Base-by-base conservation (phyloP, 2,329 filamentous ascomycete genomes). In the Corynespora cassiicola region DNA sequence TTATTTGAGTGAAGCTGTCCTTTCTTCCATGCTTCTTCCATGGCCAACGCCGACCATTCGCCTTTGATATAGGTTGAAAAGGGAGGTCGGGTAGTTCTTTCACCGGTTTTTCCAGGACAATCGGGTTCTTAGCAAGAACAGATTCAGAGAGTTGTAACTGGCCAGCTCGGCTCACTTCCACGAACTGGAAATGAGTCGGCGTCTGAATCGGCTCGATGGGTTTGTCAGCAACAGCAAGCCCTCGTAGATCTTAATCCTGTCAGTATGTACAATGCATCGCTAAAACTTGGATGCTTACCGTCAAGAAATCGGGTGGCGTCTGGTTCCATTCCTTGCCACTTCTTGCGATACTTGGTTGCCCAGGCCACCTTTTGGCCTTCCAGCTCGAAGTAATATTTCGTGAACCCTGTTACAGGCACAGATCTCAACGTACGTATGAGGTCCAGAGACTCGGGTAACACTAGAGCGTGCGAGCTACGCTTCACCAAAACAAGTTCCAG, bases 401-500 rank as follows among this genome's bases (percentile, higher is more conserved):
- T 50, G n/a, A 38, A 49, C 2, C 53, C 54, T 4, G 41, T 39
- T 1, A 61, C 57, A n/a, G 50, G 49, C 10, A 55, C 31, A n/a
- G 42, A 24, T n/a, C 50, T 52, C 15, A 57, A 44, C 5, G 39
- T 31, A 8, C 49, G 38, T 19, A 61, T 31, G n/a, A 56, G 36
- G 5, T 42, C 45, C 6, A 61, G 38, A 4, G 36, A 46, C 20
- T 58, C 50, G 9, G 39, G 45, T 12, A 54, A 36, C 1, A 61
- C 47, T 34, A 52, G 39, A 2, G 45, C 45, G 14, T 38, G 28
- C 2, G 46, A 31, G 14, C 16, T 48, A 12, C 50, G 42, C 35
- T 60, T 61, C 9, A 60, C 54, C 6, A 61, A 43, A 2, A 54
- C 47, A 11, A 61, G 42, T 12, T 61, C 56, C 8, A 61, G 34